Evolutionary conservation across 2,329 filamentous ascomycete species (phyloP).

Genomic region (Gaeumannomyces sp.): DNA sequence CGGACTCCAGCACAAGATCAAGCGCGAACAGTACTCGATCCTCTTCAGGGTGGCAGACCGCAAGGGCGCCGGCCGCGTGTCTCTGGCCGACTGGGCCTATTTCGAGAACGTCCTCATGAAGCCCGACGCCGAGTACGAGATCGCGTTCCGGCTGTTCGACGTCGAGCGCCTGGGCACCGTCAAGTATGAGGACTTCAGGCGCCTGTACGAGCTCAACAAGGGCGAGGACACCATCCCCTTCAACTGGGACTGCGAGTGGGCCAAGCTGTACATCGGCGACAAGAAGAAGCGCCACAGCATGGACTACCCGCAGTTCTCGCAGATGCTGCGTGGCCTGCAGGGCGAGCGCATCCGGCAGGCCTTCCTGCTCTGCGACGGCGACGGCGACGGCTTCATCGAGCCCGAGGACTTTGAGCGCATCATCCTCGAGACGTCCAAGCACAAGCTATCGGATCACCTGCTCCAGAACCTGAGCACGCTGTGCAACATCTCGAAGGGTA

Average conservation of each 20-base stretch:
- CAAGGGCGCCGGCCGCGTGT: constrained; percentile 64
- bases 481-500: constrained; percentile 87
- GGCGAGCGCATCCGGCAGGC: constrained; percentile 94
- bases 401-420: constrained; percentile 96
- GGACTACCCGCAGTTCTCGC: constrained; percentile 93
- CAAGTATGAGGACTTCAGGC: constrained; percentile 83
- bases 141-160: constrained; percentile 95
- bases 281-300: constrained; percentile 84
- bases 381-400: constrained; percentile 90
- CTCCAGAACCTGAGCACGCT: constrained; percentile 85
- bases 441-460: constrained; percentile 96
- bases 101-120: constrained; percentile 93
- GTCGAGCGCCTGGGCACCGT: constrained; percentile 76
- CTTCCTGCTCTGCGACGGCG: constrained; percentile 85
- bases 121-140: constrained; percentile 97
- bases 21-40: constrained; percentile 88
- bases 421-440: constrained; percentile 83
- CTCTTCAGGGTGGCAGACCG: constrained; percentile 90
- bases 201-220: constrained; percentile 83
- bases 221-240: constrained; percentile 81
- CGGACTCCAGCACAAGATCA: constrained; percentile 80
- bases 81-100: constrained; percentile 77
- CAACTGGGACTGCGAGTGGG: constrained; percentile 97
- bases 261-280: constrained; percentile 84
- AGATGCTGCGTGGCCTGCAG: constrained; percentile 94